Percentiles rank a stretch among this genome's conserved stretches.
Evolutionary conservation across 768 basidiomycete genomes (phyloP).

Genomic region (Pleurotus pulmonarius): DNA sequence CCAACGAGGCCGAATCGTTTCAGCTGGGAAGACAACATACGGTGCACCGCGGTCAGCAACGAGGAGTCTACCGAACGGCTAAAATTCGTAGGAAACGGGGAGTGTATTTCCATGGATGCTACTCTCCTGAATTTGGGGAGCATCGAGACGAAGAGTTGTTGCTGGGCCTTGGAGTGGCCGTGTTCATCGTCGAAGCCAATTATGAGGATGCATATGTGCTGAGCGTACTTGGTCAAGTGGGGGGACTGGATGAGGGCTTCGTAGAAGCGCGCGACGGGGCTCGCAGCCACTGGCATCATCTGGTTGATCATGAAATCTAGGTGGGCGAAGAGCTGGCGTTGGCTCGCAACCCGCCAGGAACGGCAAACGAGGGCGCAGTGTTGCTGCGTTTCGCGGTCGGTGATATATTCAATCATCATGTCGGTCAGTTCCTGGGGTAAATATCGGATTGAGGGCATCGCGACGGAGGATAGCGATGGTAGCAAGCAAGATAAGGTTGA

Average conservation of each 20-base stretch:
- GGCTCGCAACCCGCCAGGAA: background rate
- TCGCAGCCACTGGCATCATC: background rate
- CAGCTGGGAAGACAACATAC: too few relatives aligned
- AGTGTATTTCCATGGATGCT: too few relatives aligned
- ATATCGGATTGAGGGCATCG: background rate
- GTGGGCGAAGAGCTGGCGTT: background rate
- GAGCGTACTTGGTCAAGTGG: background rate
- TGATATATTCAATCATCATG: background rate
- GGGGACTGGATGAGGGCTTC: background rate
- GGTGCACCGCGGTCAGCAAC: too few relatives aligned
- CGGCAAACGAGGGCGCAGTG: background rate
- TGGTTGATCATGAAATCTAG: background rate
- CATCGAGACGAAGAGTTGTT: background rate
- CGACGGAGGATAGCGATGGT: too few relatives aligned
- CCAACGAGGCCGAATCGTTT: too few relatives aligned
- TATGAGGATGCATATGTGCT: background rate
- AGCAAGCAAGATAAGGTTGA: too few relatives aligned
- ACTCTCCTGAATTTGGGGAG: background rate
- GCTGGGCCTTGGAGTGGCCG: background rate
- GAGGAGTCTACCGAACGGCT: too few relatives aligned
- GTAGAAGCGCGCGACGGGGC: background rate
- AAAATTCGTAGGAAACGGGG: too few relatives aligned
- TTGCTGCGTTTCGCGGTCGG: background rate
- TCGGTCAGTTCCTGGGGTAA: constrained; percentile 1
- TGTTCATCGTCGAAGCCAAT: background rate